Evolutionary conservation across 2,329 filamentous ascomycete genomes (phyloP).

Genomic region (Domatiomyces globalis): DNA sequence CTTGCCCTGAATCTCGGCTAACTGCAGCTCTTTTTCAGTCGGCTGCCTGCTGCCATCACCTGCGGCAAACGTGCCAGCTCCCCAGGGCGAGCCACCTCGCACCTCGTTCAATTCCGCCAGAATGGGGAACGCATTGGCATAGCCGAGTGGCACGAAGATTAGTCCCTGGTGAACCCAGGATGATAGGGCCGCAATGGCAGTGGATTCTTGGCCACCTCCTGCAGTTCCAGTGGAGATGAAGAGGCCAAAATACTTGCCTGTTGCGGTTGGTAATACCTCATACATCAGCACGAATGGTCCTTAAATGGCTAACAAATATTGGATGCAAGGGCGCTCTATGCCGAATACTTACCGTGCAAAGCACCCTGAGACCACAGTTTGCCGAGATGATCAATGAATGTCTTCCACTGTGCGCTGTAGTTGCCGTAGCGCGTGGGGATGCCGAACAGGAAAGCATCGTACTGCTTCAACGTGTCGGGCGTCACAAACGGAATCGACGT

Average conservation of each 20-base stretch:
- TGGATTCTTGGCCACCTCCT: conserved; percentile 89
- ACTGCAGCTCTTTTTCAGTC: conserved; percentile 54
- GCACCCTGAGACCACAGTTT: conserved; percentile 65
- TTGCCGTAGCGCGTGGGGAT: conserved; percentile 95
- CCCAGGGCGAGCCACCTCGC: conserved; percentile 81
- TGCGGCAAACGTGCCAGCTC: conserved; percentile 73
- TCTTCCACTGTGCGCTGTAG: conserved; percentile 92
- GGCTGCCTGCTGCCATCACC: conserved; percentile 77
- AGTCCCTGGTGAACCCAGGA: conserved; percentile 88
- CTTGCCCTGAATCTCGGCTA: conserved; percentile 75
- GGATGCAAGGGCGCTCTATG: too few species aligned
- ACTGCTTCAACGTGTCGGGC: conserved; percentile 50
- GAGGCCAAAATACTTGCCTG: conserved; percentile 70
- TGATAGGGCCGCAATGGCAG: conserved; percentile 63
- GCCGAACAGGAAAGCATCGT: conserved; percentile 83
- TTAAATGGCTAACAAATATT: neutral
- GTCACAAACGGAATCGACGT: conserved; percentile 50
- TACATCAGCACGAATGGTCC: neutral
- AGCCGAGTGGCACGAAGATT: conserved; percentile 90
- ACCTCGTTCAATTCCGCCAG: conserved; percentile 62
- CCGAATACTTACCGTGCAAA: conserved; percentile 40
- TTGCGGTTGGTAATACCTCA: neutral
- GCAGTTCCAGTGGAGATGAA: conserved; percentile 76
- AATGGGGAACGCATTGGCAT: conserved; percentile 60
- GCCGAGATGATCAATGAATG: conserved; percentile 72